phyloP scores from a whole-genome alignment of 2,329 filamentous ascomycete genomes.

The Torrubiellomyces zombiae region DNA sequence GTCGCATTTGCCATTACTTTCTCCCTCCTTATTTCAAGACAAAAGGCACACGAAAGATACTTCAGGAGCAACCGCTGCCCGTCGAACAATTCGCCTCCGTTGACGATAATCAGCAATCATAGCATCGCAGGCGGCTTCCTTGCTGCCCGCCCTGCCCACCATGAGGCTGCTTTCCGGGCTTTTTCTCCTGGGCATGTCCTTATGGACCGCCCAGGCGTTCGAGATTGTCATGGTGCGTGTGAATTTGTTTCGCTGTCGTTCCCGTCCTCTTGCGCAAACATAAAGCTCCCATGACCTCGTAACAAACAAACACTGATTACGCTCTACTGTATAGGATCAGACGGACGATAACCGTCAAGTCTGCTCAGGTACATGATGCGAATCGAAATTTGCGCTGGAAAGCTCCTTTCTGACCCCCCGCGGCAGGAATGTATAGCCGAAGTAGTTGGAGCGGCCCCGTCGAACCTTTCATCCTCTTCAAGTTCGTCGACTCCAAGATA shows the following conservation, averaged over 20 bases:
- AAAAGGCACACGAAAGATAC: no score
- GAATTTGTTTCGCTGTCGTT: background rate
- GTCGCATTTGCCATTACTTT: no score
- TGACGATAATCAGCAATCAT: no score
- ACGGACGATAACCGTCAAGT: constrained; percentile 61
- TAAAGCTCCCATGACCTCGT: no score
- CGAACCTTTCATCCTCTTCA: constrained; percentile 78
- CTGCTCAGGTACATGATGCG: constrained; percentile 44
- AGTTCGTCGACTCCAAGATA: constrained; percentile 48
- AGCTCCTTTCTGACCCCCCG: no score
- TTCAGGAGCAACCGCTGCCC: no score
- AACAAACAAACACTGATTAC: no score
- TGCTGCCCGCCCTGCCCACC: constrained; percentile 8
- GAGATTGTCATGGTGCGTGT: constrained; percentile 40
- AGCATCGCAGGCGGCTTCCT: no score
- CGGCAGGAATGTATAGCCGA: constrained; percentile 78
- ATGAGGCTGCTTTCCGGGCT: constrained; percentile 40
- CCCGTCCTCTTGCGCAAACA: constrained; percentile 8
- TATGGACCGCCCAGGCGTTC: constrained; percentile 36
- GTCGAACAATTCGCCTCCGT: no score
- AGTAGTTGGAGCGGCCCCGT: constrained; percentile 74
- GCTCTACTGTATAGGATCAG: constrained; percentile 45
- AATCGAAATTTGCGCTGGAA: no score
- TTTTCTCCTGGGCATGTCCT: constrained; percentile 35
- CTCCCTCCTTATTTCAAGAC: no score